Conservation (phyloP, 2,329 filamentous ascomycete species). For the Neonectria coccinea region DNA sequence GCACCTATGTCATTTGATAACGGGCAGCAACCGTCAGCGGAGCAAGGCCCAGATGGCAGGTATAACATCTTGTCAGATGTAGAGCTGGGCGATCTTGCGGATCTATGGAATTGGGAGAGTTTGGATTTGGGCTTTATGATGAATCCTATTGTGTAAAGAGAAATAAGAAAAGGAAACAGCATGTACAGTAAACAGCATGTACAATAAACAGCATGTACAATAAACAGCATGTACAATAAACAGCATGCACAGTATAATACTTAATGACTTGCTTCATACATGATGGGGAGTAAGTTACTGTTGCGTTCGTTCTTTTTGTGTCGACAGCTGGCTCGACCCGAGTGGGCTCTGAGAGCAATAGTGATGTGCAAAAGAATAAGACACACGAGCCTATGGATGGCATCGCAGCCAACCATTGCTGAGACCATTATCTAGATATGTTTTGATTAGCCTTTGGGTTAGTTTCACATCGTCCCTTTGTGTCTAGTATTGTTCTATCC, state of each 20-base stretch:
- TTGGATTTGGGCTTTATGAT: constrained; percentile 15
- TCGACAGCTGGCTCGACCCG: neutral
- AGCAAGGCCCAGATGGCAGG: neutral
- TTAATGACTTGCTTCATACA: neutral
- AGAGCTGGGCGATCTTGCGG: constrained; percentile 13
- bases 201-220: too few relatives aligned
- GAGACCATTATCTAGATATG: neutral
- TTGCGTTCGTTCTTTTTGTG: neutral
- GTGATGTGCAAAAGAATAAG: neutral
- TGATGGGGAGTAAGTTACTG: neutral
- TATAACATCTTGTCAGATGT: constrained; percentile 3
- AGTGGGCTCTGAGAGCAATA: neutral
- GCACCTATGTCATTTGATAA: neutral
- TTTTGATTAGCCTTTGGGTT: neutral
- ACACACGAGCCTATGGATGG: neutral
- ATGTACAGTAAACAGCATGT: too few relatives aligned
- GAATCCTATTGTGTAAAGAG: neutral
- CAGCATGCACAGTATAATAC: neutral
- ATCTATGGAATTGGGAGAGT: constrained; percentile 24
- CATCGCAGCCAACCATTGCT: neutral
- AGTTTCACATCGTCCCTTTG: neutral
- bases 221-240: too few relatives aligned
- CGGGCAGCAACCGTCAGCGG: neutral
- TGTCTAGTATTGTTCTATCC: neutral
- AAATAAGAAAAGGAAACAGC: neutral